Evolutionary conservation across 2,329 filamentous ascomycete species (phyloP), one percentile per base, ranked within the genome.

Genomic region (Diplocarpon mali): DNA sequence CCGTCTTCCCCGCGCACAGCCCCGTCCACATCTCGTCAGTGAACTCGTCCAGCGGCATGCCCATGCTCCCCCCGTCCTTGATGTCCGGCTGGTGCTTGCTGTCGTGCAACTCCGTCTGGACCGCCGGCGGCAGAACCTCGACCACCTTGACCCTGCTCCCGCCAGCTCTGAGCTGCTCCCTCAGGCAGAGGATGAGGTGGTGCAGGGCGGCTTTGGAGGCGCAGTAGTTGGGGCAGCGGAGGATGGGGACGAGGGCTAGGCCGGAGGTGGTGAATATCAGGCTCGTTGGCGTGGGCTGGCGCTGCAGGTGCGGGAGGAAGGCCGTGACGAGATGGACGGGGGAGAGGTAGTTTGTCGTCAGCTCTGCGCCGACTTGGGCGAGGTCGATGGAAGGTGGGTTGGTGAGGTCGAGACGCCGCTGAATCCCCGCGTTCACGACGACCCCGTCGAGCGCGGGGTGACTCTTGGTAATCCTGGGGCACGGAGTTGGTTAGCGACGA

Each of bases 361-460:
- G 49, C 45, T 72, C 67, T 1, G 51, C 46, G 35, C 64, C 49
- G 34, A 71, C 61, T 0, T 49, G 17, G 1, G 52, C 37, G 5
- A 70, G 56, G 35, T 67, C 55, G 35, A 73, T 65, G 5, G 58
- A 63, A 5, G 60, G 59, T 2, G 73, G 71, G 13, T 65, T 57
- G 13, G 65, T 61, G 56, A 78, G 71, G 58, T 73, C 62, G 31
- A 73, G 59, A 1, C 56, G 57, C 27, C 65, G 63, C 55, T 80
- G 74, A 35, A 75, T 66, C 5, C 75, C 75, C 0, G 75, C 70
- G 57, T 79, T 79, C 36, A 80, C 61, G 43, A 80, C 56, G 17
- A 81, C 58, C 51, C 67, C 69, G 60, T 78, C 74, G 16, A 80
- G n/a, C 66, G 60, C 0, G 74, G 70, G 55, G 20, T 24, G 20